These are phyloP conservation scores for Gossypium schwendimanii DNA, from an alignment of 441 rosid genomes.

Conservation along the genomic window DNA sequence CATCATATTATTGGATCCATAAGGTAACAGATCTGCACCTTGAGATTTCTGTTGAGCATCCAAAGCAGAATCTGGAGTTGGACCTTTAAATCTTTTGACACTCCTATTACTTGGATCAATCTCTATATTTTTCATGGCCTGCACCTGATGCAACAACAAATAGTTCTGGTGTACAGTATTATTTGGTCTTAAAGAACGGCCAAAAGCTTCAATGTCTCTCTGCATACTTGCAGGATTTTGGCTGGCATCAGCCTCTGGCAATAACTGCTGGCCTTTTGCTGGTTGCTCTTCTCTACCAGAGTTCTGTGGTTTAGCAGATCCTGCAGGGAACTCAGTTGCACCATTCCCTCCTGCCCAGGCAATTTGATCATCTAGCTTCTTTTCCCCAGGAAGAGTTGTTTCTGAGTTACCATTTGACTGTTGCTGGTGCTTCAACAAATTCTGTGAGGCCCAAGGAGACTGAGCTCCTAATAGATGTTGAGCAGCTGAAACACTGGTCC, in stretches of 20 bases:
- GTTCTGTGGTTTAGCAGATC: constrained; percentile 22
- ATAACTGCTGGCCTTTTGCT: constrained; percentile 24
- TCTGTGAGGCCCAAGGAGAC: constrained; percentile 27
- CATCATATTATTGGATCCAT: constrained; percentile 22
- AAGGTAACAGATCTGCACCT: constrained; percentile 24
- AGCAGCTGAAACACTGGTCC: constrained; percentile 34
- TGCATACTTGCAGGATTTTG: constrained; percentile 31
- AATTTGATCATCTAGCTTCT: constrained; percentile 34
- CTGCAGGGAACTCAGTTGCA: constrained; percentile 30
- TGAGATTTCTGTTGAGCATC: constrained; percentile 26
- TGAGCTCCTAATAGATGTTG: constrained; percentile 36
- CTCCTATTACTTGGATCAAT: constrained; percentile 38
- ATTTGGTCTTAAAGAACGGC: constrained; percentile 39
- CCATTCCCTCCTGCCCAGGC: constrained; percentile 30
- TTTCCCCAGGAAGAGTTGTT: constrained; percentile 27
- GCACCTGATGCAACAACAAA: constrained; percentile 42
- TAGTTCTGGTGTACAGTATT: constrained; percentile 31
- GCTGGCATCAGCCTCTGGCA: constrained; percentile 22
- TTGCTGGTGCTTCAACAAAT: constrained; percentile 25
- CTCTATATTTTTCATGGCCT: constrained; percentile 41
- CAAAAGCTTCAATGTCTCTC: constrained; percentile 49
- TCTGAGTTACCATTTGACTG: constrained; percentile 31
- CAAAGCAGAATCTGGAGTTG: constrained; percentile 20
- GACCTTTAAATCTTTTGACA: constrained; percentile 42
- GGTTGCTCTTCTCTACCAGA: constrained; percentile 25